Base-by-base conservation (phyloP, 108 stramenopile species). In the Nannochloropsis salina region DNA sequence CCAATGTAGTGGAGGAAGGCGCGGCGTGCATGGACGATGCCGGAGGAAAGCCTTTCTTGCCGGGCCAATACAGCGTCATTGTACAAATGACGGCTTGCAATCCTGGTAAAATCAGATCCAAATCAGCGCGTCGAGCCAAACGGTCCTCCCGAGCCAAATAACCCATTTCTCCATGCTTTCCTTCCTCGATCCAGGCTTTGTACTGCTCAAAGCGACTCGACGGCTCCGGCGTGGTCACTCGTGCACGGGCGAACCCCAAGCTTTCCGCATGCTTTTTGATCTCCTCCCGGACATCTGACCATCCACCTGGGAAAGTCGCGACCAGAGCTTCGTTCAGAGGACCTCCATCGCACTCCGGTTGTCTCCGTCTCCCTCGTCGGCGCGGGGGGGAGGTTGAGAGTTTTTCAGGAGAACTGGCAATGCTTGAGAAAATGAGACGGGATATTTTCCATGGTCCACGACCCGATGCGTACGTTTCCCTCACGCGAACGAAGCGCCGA, bases 91-190 rank as follows among this genome's bases (percentile, higher is more conserved):
- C 61, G 15, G 61, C 61, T 8, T 74, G 61, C 3, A 74, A 15
- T n/a, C 61, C 61, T 2, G 61, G 61, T 74, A 74, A n/a, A 74
- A 74, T 74, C n/a, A 74, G 61, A 74, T 74, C 61, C 20, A 74
- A n/a, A n/a, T 74, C 61, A n/a, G 61, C 61, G 15, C 61, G 61
- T 74, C 61, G 61, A n/a, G 61, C 61, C 6, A 74, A n/a, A 15
- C 61, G 61, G n/a, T 74, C 61, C 6, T 74, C 61, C 20, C 61
- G 61, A n/a, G 61, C 61, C n/a, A 74, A 8, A 8, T 74, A 74
- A 74, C 61, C 61, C 61, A 74, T 74, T n/a, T 74, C 61, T n/a
- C 61, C 61, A 74, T 74, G 61, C 61, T 74, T 15, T n/a, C 61
- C 61, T n/a, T 74, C 61, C 4, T 15, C 61, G 3, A 74, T n/a